Evolutionary conservation across 1,139 yeast genomes (phyloP).

Genomic region (Protomyces inundatus): DNA sequence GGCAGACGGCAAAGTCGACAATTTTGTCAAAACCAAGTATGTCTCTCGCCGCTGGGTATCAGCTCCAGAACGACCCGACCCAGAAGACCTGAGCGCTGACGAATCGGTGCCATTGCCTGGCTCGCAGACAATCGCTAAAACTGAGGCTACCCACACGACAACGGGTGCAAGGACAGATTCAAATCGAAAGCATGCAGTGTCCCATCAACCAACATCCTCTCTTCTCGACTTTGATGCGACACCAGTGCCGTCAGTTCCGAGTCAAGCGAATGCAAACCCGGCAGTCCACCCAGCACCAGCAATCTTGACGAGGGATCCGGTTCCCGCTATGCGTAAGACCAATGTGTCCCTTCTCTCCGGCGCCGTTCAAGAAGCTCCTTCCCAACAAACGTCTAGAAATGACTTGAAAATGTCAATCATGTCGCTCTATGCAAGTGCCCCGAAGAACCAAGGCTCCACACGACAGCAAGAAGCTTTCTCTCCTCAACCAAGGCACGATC

Average conservation of each 20-base stretch:
- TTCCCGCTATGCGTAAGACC: not conserved
- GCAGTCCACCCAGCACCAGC: constrained; percentile 33
- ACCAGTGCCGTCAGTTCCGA: constrained; percentile 14
- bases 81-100: constrained; percentile 40
- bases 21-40: constrained; percentile 84
- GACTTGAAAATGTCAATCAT: constrained; percentile 87
- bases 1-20: constrained; percentile 75
- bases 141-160: constrained; percentile 31
- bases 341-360: constrained; percentile 12
- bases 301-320: constrained; percentile 30
- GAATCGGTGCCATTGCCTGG: constrained; percentile 20
- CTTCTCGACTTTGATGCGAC: constrained; percentile 8
- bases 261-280: constrained; percentile 20
- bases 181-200: not conserved
- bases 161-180: constrained; percentile 15
- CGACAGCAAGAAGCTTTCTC: not conserved
- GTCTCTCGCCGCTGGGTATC: constrained; percentile 81
- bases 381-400: constrained; percentile 42
- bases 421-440: constrained; percentile 78
- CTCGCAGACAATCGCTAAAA: not conserved
- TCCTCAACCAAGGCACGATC: not conserved
- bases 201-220: constrained; percentile 13
- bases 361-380: not conserved
- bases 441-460: constrained; percentile 24
- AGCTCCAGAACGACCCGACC: constrained; percentile 53